Evolutionary conservation across 805 yeast genomes (phyloP).

Genomic region (Limtongia smithiae): DNA sequence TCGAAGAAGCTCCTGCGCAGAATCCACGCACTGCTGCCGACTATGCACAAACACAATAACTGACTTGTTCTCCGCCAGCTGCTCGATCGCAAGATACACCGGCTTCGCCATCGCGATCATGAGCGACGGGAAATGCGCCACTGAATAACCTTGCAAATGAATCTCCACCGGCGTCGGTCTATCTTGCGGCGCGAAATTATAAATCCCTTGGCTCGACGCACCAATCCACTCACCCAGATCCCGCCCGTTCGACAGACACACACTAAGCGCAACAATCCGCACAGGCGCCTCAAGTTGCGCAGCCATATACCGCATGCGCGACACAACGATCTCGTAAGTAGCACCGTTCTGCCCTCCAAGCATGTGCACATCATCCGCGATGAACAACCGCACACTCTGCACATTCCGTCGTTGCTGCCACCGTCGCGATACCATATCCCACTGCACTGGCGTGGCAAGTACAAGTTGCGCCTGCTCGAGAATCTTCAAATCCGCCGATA

Average conservation of each 20-base stretch:
- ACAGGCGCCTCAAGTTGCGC: conserved; percentile 56
- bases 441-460: conserved; percentile 74
- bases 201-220: conserved; percentile 53
- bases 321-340: conserved; percentile 62
- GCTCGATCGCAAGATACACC: conserved; percentile 43
- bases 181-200: conserved; percentile 66
- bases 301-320: conserved; percentile 68
- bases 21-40: conserved; percentile 51
- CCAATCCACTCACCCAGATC: conserved; percentile 89
- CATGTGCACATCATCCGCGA: conserved; percentile 70
- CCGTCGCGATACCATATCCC: conserved; percentile 66
- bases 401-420: conserved; percentile 77
- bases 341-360: conserved; percentile 61
- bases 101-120: conserved; percentile 51
- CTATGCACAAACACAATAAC: conserved; percentile 57
- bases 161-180: conserved; percentile 56
- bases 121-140: conserved; percentile 51
- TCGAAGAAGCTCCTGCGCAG: conserved; percentile 47
- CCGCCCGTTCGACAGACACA: conserved; percentile 67
- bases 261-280: conserved; percentile 66
- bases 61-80: conserved; percentile 34
- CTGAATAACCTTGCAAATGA: conserved; percentile 46
- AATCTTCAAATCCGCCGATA: conserved; percentile 50
- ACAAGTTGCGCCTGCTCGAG: conserved; percentile 62
- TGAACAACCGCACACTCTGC: conserved; percentile 61